Conservation (phyloP, 768 basidiomycete species). For the Chalciporus piperatus region DNA sequence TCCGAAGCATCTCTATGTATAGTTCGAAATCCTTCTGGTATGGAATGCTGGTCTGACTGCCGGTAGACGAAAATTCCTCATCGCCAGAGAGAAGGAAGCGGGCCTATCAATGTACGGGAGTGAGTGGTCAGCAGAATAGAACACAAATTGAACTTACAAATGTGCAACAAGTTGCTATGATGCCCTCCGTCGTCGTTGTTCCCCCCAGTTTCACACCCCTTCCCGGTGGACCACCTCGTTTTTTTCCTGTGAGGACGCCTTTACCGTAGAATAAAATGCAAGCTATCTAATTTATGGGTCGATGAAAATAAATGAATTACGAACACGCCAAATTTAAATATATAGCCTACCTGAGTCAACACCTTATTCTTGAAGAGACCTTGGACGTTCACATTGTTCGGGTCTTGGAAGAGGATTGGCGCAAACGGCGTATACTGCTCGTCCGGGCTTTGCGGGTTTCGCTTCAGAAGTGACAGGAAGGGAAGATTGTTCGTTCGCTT, state of each 20-base stretch:
- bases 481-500: neutral
- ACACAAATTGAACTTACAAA: neutral
- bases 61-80: neutral
- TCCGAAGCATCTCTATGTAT: neutral
- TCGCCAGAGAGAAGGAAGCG: neutral
- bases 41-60: neutral
- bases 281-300: neutral
- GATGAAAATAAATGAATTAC: neutral
- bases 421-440: neutral
- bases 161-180: neutral
- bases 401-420: neutral
- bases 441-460: neutral
- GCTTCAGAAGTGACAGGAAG: neutral
- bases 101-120: neutral
- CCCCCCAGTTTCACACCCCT: too few relatives aligned
- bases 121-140: neutral
- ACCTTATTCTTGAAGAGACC: neutral
- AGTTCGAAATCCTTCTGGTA: neutral
- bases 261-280: neutral
- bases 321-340: neutral
- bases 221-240: neutral
- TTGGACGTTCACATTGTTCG: neutral
- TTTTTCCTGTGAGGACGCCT: constrained; percentile 1
- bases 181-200: too few relatives aligned
- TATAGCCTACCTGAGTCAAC: neutral